Conservation (phyloP, 371 early-diverging fungal genomes). For the Rhizopus delemar region DNA sequence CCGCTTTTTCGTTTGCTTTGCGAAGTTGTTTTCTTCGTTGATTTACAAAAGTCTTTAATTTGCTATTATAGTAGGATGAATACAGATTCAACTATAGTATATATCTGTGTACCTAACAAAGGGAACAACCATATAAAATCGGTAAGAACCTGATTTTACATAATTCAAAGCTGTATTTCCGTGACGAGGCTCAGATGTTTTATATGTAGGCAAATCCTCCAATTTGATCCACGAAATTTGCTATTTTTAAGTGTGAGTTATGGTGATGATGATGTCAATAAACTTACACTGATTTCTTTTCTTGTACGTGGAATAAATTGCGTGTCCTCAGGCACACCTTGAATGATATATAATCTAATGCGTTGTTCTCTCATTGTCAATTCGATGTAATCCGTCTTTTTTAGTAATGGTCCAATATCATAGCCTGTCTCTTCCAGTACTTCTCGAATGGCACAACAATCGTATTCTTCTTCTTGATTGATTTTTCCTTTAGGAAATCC, state of each 20-base stretch:
- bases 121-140: constrained; percentile 70
- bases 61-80: constrained; percentile 11
- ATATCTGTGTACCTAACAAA: constrained; percentile 58
- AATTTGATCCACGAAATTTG: constrained; percentile 52
- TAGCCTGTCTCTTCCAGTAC: constrained; percentile 97
- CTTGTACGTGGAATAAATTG: constrained; percentile 87
- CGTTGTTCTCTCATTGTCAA: constrained; percentile 83
- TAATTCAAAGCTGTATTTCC: constrained; percentile 24
- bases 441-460: constrained; percentile 95
- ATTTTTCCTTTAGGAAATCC: constrained; percentile 99
- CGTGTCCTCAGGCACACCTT: constrained; percentile 87
- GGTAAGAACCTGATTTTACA: constrained; percentile 32
- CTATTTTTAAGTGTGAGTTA: constrained; percentile 16
- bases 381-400: constrained; percentile 78
- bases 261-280: background rate
- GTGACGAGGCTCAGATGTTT: constrained; percentile 25
- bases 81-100: background rate
- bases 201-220: constrained; percentile 51
- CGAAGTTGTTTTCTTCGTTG: constrained; percentile 32
- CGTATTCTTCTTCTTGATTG: constrained; percentile 92
- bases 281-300: constrained; percentile 91
- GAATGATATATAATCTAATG: constrained; percentile 88
- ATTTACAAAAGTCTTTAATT: constrained; percentile 34
- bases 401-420: constrained; percentile 78
- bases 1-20: constrained; percentile 19